Evolutionary conservation across 352 stramenopile genomes (phyloP).

Genomic region (Globisporangium heterothallicum): DNA sequence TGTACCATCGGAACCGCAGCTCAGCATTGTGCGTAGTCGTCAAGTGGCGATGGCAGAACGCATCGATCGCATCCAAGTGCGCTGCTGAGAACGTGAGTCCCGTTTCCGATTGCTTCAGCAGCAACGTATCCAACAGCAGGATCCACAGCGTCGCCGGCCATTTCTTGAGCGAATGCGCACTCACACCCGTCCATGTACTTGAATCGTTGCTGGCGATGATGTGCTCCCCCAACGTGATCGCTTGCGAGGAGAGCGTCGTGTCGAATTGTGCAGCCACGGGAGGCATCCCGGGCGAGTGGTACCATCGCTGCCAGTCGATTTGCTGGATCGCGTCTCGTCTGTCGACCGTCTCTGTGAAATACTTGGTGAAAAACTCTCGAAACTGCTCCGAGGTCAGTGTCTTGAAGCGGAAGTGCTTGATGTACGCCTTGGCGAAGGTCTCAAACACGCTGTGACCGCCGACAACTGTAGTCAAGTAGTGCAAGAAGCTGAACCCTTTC

Average conservation of each 20-base stretch:
- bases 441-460: conserved; percentile 39
- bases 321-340: conserved; percentile 12
- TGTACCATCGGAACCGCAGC: conserved; percentile 57
- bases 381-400: conserved; percentile 64
- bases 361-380: conserved; percentile 45
- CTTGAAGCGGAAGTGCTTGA: conserved; percentile 67
- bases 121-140: conserved; percentile 43
- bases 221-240: not conserved
- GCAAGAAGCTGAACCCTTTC: not conserved
- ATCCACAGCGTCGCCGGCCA: conserved; percentile 47
- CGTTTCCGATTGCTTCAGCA: conserved; percentile 29
- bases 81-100: conserved; percentile 13
- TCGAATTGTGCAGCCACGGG: conserved; percentile 56
- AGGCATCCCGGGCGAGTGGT: conserved; percentile 64
- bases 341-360: conserved; percentile 43
- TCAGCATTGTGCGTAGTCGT: conserved; percentile 45
- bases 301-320: conserved; percentile 89
- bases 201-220: not conserved
- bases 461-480: not conserved
- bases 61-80: conserved; percentile 23
- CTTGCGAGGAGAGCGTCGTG: conserved; percentile 17
- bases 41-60: not conserved
- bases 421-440: conserved; percentile 81
- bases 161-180: not conserved
- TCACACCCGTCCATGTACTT: not conserved